Conservation (phyloP, 2,329 filamentous ascomycete species). For the Xylaria multiplex region DNA sequence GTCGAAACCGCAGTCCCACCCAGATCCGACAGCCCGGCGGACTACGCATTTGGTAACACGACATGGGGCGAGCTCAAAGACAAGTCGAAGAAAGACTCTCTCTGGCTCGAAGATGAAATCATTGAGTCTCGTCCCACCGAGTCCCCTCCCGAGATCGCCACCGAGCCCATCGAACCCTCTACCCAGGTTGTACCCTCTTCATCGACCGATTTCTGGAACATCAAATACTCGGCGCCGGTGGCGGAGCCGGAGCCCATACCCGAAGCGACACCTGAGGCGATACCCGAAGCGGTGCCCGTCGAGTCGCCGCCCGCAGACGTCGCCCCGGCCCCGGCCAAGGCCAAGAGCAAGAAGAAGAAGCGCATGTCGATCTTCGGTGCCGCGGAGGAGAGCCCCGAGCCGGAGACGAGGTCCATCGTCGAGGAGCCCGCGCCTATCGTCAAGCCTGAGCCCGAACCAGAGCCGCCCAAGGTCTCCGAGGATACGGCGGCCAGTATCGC, state of each 20-base stretch:
- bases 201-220: no score
- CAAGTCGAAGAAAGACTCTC: neutral
- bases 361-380: constrained; percentile 23
- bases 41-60: neutral
- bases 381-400: neutral
- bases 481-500: constrained; percentile 4
- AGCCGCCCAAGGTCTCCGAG: neutral
- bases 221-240: no score
- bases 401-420: neutral
- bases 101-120: neutral
- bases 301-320: neutral
- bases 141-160: neutral
- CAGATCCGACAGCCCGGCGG: neutral
- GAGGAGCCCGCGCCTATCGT: neutral
- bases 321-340: neutral
- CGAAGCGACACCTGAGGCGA: neutral
- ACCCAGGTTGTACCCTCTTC: no score
- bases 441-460: neutral
- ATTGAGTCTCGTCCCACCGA: neutral
- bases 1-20: neutral
- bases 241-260: neutral
- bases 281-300: neutral
- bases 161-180: no score
- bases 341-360: constrained; percentile 7
- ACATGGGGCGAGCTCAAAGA: neutral